A percentile compares a stretch with the other conserved stretches of the same genome.
These are phyloP conservation scores for Cutaneotrichosporon curvatum DNA, from an alignment of 1,284 basidiomycete genomes.

Conservation along the genomic window DNA sequence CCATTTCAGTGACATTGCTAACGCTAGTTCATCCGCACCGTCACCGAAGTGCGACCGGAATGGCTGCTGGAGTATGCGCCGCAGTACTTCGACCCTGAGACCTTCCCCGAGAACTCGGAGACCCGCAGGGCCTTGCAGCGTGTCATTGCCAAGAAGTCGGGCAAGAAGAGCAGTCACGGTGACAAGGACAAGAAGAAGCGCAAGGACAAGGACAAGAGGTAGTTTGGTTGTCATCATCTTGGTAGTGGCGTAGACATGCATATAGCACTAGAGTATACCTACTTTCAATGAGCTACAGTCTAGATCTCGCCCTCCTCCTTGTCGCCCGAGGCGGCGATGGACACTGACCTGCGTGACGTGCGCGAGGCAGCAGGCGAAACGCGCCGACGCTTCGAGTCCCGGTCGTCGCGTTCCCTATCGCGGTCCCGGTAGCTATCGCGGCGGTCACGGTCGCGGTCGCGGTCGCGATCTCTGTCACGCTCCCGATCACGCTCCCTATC, in stretches of 20 bases:
- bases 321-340: neutral
- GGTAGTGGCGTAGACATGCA: neutral
- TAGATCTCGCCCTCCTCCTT: slow-evolving; percentile 20
- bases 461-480: slow-evolving; percentile 2
- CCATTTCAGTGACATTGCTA: neutral
- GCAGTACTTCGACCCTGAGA: slow-evolving; percentile 55
- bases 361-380: slow-evolving; percentile 4
- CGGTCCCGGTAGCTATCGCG: slow-evolving; percentile 16
- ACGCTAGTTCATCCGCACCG: slow-evolving; percentile 78
- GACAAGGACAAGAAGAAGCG: slow-evolving; percentile 28
- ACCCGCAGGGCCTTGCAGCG: slow-evolving; percentile 36
- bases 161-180: slow-evolving; percentile 14
- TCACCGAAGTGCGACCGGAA: slow-evolving; percentile 79
- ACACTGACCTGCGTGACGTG: neutral
- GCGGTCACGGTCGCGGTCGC: slow-evolving; percentile 3
- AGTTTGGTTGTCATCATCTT: neutral
- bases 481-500: slow-evolving; percentile 17
- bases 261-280: neutral
- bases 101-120: slow-evolving; percentile 41
- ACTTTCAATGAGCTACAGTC: neutral
- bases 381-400: slow-evolving; percentile 20
- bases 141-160: slow-evolving; percentile 25
- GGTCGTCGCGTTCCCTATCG: slow-evolving; percentile 14
- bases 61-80: slow-evolving; percentile 83
- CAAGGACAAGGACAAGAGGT: slow-evolving; percentile 21